phyloP scores from a whole-genome alignment of 257 asterid genomes.

The Leptodermis oblonga region DNA sequence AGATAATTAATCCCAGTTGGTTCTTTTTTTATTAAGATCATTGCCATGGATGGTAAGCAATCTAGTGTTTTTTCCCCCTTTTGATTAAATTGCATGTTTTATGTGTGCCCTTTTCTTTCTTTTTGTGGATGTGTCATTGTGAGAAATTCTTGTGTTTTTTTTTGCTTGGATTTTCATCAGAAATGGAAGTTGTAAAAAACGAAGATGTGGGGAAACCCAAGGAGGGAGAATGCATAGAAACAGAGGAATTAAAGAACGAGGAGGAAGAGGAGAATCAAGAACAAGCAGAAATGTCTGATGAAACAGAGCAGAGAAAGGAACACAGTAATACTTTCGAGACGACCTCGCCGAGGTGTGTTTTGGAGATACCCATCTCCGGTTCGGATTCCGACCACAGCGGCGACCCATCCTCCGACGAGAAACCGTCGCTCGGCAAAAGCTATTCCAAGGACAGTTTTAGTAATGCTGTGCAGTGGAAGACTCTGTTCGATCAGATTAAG shows the following conservation, averaged over 20 bases:
- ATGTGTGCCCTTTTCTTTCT: not conserved
- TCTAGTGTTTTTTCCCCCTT: not conserved
- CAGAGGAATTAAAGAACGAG: not conserved
- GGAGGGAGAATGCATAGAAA: constrained; percentile 4
- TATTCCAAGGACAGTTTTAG: constrained; percentile 29
- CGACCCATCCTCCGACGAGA: constrained; percentile 28
- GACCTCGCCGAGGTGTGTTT: constrained; percentile 72
- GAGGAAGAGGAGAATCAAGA: constrained; percentile 8
- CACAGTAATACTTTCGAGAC: constrained; percentile 21
- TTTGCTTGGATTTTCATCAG: not conserved
- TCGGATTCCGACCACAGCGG: constrained; percentile 38
- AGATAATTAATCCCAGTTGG: constrained; percentile 11
- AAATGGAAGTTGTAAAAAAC: not conserved
- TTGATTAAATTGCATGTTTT: not conserved
- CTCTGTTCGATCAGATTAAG: constrained; percentile 48
- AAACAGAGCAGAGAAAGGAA: constrained; percentile 5
- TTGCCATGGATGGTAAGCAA: constrained; percentile 39
- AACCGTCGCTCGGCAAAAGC: constrained; percentile 17
- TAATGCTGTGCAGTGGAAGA: constrained; percentile 54
- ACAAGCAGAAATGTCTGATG: constrained; percentile 1
- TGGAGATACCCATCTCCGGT: constrained; percentile 51
- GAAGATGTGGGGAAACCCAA: constrained; percentile 9
- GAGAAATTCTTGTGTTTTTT: not conserved
- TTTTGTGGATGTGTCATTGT: not conserved
- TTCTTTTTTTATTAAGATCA: constrained; percentile 2